phyloP scores from a whole-genome alignment of 2,329 filamentous ascomycete genomes.

The Triangularia verruculosa region DNA sequence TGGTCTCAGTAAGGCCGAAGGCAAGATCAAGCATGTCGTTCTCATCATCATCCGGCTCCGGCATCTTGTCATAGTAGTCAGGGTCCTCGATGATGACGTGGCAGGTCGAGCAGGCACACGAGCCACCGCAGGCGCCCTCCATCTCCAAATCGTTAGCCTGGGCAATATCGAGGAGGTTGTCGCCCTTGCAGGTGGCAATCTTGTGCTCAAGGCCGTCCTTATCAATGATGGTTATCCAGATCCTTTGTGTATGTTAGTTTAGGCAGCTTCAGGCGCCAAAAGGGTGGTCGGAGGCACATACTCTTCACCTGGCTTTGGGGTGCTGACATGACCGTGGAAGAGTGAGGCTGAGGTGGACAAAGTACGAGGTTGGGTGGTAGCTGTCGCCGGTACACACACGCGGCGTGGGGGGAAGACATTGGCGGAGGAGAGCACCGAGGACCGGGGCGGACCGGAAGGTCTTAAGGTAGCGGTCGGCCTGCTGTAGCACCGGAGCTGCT shows the following conservation, averaged over 20 bases:
- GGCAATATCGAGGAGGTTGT: slow-evolving; percentile 93
- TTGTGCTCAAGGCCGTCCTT: slow-evolving; percentile 77
- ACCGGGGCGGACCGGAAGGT: slow-evolving; percentile 1
- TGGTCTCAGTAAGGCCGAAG: slow-evolving; percentile 85
- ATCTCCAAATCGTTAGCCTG: slow-evolving; percentile 95
- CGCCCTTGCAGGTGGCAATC: slow-evolving; percentile 77
- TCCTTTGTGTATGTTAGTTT: slow-evolving; percentile 46
- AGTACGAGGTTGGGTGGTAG: slow-evolving; percentile 10
- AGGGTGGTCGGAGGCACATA: slow-evolving; percentile 38
- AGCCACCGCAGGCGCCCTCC: slow-evolving; percentile 96
- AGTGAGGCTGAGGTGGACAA: slow-evolving; percentile 64
- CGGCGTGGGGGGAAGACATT: not conserved
- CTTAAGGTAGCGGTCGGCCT: slow-evolving; percentile 20
- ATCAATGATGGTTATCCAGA: slow-evolving; percentile 89
- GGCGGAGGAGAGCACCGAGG: slow-evolving; percentile 10
- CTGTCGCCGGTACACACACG: not conserved
- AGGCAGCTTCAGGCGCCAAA: not conserved
- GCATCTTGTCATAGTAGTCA: slow-evolving; percentile 72
- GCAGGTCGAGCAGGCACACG: slow-evolving; percentile 89
- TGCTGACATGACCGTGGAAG: slow-evolving; percentile 74
- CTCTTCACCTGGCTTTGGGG: slow-evolving; percentile 91
- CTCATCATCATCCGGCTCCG: slow-evolving; percentile 74
- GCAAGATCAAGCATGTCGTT: slow-evolving; percentile 91
- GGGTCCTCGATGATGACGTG: slow-evolving; percentile 80
- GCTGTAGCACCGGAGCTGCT: slow-evolving; percentile 25